Base-by-base conservation (phyloP, 768 basidiomycete species). In the Boletus fagicola region DNA sequence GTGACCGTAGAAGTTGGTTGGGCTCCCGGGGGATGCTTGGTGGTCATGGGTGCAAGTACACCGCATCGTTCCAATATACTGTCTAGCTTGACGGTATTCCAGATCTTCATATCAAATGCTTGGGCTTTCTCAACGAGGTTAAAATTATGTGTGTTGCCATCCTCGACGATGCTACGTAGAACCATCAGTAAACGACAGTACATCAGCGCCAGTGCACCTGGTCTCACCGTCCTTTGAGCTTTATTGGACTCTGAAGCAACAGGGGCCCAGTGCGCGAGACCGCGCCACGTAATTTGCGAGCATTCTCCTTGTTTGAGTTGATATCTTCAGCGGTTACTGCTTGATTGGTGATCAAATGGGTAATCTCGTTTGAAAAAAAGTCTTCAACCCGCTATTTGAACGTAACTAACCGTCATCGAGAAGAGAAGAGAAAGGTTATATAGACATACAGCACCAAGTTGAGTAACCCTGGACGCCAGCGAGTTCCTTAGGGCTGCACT, bases 361-460 rank as follows among this genome's bases (percentile, higher is more conserved):
- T 94, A 26, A 96, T 84, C 48, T 84, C 80, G 48, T 80, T 85
- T 31, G 90, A 92, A 72, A 98, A 95, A 79, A 97, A 97, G 59
- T 86, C 82, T 49, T 96, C 92, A 54, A 93, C 82, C 54, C 78
- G 79, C 97, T 98, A 66, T 57, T 20, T 50, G 44, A 49, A 42
- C 16, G n/a, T 44, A 50, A 51, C 52, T 26, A 49, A 57, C 58
- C 35, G 35, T 42, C 48, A 31, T 51, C 22, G 12, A 49, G 26
- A 53, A 49, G 30, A 54, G 22, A 46, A 33, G 28, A 51, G 38
- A 49, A 31, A n/a, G 30, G 47, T 26, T 22, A 31, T 36, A 40
- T 42, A 16, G 45, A 82, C 92, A 65, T 73, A 98, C 96, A 59
- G 85, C 89, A 60, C 90, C 90, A 60, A 97, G 81, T 42, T 81